Base-by-base conservation (phyloP, 2,329 filamentous ascomycete species). In the Whalleya microplaca region DNA sequence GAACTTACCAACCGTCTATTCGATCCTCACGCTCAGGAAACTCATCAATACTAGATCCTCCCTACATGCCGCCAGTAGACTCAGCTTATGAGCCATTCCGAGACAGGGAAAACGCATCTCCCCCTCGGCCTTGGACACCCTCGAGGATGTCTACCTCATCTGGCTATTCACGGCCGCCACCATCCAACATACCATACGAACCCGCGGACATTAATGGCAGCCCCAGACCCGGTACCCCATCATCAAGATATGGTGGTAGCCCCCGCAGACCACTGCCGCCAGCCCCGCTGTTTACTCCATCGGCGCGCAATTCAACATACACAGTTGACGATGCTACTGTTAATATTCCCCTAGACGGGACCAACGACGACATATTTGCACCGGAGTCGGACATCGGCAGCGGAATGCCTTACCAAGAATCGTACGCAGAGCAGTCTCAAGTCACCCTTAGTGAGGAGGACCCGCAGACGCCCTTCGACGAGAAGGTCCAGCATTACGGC, bases 151-250 rank as follows among this genome's bases (percentile, higher is more conserved):
- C 76, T 20, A 66, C 64, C 1, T 79, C 79, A 2, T 76, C 78
- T 29, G 90, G 93, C 58, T 91, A 90, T 73, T 74, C 82, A 23
- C 83, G 90, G 49, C 89, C 90, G 8, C 88, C 91, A 2, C 84
- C 90, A 1, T 84, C 87, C 0, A 86, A 80, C 63, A 78, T 88
- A 21, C 82, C 86, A 3, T 98, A 95, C 73, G 95, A 98, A 73
- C 91, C 92, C 0, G 82, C 88, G 20, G 93, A 97, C 66, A 76
- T 98, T 56, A 94, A 98, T 68, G 95, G 95, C 47, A 93, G 86
- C 59, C 93, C 95, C 6, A 80, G 95, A 56, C 94, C 95, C 1
- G 94, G 94, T 4, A 97, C 94, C 0, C 92, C 94, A 1, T 92
- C 92, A 0, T 94, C 92, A 2, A 84, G 87, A 71, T 97, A 98